Percentiles rank a stretch among this genome's conserved stretches.
These are phyloP conservation scores for Mycena rebaudengoi DNA, from an alignment of 768 basidiomycete genomes.

Conservation along the genomic window DNA sequence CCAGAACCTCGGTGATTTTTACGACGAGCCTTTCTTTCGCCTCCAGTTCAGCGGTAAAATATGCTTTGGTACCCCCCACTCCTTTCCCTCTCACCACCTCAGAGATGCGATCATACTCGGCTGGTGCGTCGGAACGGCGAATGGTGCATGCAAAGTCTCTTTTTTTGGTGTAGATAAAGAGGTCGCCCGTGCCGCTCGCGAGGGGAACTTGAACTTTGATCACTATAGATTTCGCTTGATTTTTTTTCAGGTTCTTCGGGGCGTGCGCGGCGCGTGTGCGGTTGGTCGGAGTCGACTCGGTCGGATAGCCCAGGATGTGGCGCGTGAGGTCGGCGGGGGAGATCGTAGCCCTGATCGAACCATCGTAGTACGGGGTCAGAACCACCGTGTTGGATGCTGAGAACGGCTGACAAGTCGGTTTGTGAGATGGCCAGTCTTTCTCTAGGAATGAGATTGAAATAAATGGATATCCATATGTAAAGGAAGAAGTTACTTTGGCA, in stretches of 20 bases:
- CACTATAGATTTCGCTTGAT: constrained; percentile 9
- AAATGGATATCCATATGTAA: neutral
- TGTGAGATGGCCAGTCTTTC: constrained; percentile 58
- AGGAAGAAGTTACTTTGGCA: constrained; percentile 55
- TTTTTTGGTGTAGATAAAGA: constrained; percentile 62
- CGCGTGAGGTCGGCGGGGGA: constrained; percentile 26
- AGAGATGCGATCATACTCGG: constrained; percentile 51
- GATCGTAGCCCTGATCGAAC: constrained; percentile 32
- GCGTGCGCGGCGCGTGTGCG: constrained; percentile 15
- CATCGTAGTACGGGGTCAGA: constrained; percentile 53
- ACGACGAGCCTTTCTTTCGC: constrained; percentile 56
- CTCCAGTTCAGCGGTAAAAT: constrained; percentile 32
- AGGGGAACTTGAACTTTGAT: constrained; percentile 64
- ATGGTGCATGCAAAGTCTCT: constrained; percentile 60
- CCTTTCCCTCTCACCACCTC: constrained; percentile 51
- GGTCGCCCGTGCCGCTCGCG: constrained; percentile 28
- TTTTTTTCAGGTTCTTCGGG: constrained; percentile 26
- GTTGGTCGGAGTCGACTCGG: neutral
- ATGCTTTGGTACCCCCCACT: constrained; percentile 34
- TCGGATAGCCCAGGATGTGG: constrained; percentile 7
- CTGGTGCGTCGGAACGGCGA: constrained; percentile 36
- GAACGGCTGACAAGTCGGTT: constrained; percentile 56
- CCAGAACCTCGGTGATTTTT: constrained; percentile 59
- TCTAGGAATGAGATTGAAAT: constrained; percentile 38
- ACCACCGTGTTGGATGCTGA: constrained; percentile 51